phyloP scores from a whole-genome alignment of 2,329 filamentous ascomycete species.

The Aureobasidium vineae region DNA sequence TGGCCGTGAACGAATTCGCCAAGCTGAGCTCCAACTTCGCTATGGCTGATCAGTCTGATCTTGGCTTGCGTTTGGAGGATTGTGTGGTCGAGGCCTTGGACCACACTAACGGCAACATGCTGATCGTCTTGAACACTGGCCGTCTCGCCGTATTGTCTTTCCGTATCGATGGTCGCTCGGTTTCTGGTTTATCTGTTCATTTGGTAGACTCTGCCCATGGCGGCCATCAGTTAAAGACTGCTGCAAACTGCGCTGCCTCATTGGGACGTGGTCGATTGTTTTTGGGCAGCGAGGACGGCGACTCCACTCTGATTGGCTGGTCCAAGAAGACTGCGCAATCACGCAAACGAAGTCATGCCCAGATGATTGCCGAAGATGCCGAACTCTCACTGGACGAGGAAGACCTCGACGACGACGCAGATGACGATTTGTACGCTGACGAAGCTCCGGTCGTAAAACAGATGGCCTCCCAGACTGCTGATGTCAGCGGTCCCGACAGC shows the following conservation, averaged over 20 bases:
- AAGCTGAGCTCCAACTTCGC: constrained; percentile 78
- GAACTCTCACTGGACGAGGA: constrained; percentile 54
- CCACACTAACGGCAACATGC: constrained; percentile 73
- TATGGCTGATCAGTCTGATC: constrained; percentile 79
- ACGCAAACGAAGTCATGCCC: constrained; percentile 63
- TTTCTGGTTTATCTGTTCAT: constrained; percentile 78
- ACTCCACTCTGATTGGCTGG: constrained; percentile 82
- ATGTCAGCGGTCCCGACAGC: constrained; percentile 57
- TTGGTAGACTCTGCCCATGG: constrained; percentile 62
- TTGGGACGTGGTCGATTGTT: constrained; percentile 72
- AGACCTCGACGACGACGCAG: constrained; percentile 58
- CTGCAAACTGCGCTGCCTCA: constrained; percentile 67
- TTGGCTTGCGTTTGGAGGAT: constrained; percentile 76
- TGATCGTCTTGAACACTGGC: constrained; percentile 78
- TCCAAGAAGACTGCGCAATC: constrained; percentile 62
- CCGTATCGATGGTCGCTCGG: constrained; percentile 82
- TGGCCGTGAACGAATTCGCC: constrained; percentile 89
- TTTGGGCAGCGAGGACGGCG: constrained; percentile 77
- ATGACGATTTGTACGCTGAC: constrained; percentile 63
- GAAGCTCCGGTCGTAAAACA: constrained; percentile 48
- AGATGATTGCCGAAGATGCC: constrained; percentile 54
- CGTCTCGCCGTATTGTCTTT: constrained; percentile 74
- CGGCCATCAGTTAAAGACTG: constrained; percentile 59
- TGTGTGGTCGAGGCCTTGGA: constrained; percentile 75
- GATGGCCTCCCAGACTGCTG: constrained; percentile 38